Evolutionary conservation across 2,329 filamentous ascomycete genomes (phyloP).

Genomic region (Fusarium beomiforme): DNA sequence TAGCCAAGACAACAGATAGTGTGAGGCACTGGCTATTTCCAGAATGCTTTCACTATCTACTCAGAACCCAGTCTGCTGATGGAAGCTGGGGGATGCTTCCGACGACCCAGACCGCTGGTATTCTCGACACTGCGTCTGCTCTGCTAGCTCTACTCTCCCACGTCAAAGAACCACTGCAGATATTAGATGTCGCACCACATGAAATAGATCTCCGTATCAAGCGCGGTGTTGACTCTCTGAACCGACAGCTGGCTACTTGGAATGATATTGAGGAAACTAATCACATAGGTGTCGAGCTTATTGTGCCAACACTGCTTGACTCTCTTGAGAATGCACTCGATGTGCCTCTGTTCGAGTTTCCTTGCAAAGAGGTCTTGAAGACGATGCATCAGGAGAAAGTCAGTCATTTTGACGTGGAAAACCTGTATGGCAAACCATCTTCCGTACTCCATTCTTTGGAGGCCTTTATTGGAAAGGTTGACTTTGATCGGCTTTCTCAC

Average conservation of each 20-base stretch:
- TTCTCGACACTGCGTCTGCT: neutral
- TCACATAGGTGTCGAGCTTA: constrained; percentile 3
- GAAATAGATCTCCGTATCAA: neutral
- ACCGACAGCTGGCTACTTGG: neutral
- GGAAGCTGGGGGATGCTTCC: neutral
- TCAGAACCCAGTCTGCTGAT: neutral
- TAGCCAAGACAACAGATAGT: neutral
- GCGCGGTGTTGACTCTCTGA: neutral
- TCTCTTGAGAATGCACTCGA: neutral
- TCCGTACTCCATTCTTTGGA: neutral
- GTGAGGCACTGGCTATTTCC: neutral
- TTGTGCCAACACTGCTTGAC: neutral
- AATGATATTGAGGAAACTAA: neutral
- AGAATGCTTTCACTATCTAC: neutral
- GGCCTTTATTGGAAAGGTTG: neutral
- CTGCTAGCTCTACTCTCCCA: neutral
- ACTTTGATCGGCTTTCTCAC: neutral
- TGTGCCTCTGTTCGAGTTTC: accelerated
- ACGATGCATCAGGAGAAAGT: neutral
- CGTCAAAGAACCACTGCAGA: neutral
- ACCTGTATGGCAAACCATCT: neutral
- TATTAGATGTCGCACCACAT: neutral
- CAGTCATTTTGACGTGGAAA: neutral
- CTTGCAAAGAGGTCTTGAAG: neutral
- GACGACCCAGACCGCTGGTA: neutral